Evolutionary conservation across 1,284 basidiomycete genomes (phyloP).

Genomic region (Rugiboletus extremiorientalis): DNA sequence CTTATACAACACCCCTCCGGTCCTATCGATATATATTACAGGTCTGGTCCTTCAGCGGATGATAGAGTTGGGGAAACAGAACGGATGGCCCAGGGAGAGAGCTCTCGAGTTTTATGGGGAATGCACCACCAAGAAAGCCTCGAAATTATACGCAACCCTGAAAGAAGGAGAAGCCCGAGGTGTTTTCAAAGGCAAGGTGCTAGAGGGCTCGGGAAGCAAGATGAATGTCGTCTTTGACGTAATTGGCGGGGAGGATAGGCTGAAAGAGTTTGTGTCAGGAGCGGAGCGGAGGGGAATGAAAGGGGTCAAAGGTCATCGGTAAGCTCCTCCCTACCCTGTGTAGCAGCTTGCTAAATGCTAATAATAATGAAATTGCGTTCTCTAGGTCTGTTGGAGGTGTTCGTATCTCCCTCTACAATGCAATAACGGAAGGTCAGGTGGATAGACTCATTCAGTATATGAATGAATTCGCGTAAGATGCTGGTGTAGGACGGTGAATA

Average conservation of each 20-base stretch:
- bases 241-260: conserved; percentile 61
- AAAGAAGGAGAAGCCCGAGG: conserved; percentile 71
- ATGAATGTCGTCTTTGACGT: conserved; percentile 93
- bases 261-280: conserved; percentile 76
- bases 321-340: conserved; percentile 33
- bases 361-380: not conserved
- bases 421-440: conserved; percentile 78
- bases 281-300: conserved; percentile 80
- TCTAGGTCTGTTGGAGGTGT: conserved; percentile 75
- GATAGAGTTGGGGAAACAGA: conserved; percentile 34
- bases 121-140: conserved; percentile 71
- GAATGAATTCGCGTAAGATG: conserved; percentile 46
- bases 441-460: conserved; percentile 65
- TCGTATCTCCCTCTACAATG: conserved; percentile 94
- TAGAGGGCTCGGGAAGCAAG: conserved; percentile 76
- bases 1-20: conserved; percentile 95
- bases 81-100: conserved; percentile 44
- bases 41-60: conserved; percentile 84
- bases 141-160: conserved; percentile 72
- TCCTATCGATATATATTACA: conserved; percentile 90
- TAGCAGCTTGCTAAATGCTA: not conserved
- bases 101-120: conserved; percentile 72
- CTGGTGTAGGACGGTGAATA: conserved; percentile 5
- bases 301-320: conserved; percentile 91
- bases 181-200: conserved; percentile 66